Evolutionary conservation across 139 green algal genomes (phyloP).

Genomic region (Haematococcus lacustris): DNA sequence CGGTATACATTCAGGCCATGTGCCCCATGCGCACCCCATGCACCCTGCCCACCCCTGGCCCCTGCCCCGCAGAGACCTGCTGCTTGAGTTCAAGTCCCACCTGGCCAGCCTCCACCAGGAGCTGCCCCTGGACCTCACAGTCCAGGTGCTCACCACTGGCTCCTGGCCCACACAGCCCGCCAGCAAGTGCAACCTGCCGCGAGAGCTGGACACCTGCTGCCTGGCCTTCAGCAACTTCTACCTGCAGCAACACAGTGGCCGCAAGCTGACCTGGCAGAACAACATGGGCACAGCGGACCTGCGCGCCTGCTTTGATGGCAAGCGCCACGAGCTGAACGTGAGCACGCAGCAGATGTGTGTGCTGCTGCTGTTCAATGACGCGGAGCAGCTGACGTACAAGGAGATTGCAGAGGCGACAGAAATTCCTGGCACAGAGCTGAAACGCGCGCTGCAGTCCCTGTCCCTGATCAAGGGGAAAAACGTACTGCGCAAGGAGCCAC

Average conservation of each 20-base stretch:
- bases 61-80: slow-evolving; percentile 66
- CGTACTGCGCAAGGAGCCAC: slow-evolving; percentile 74
- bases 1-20: no score
- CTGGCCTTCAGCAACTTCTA: slow-evolving; percentile 84
- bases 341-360: slow-evolving; percentile 89
- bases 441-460: slow-evolving; percentile 82
- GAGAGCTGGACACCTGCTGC: slow-evolving; percentile 58
- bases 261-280: slow-evolving; percentile 92
- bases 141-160: slow-evolving; percentile 93
- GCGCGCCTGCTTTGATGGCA: slow-evolving; percentile 56
- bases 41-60: no score
- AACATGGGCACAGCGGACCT: slow-evolving; percentile 93
- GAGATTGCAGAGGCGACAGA: slow-evolving; percentile 49
- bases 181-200: slow-evolving; percentile 74
- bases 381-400: slow-evolving; percentile 36
- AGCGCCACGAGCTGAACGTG: slow-evolving; percentile 84
- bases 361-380: slow-evolving; percentile 93
- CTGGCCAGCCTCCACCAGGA: slow-evolving; percentile 25
- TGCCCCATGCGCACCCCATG: no score
- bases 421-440: slow-evolving; percentile 80
- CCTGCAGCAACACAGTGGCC: slow-evolving; percentile 53
- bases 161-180: slow-evolving; percentile 74
- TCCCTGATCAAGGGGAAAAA: slow-evolving; percentile 89
- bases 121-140: slow-evolving; percentile 67
- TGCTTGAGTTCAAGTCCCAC: slow-evolving; percentile 68